A percentile compares a stretch with the other conserved stretches of the same genome.
Evolutionary conservation across 495 filamentous ascomycete species (phyloP).

Genomic region (Penicillium fimorum): DNA sequence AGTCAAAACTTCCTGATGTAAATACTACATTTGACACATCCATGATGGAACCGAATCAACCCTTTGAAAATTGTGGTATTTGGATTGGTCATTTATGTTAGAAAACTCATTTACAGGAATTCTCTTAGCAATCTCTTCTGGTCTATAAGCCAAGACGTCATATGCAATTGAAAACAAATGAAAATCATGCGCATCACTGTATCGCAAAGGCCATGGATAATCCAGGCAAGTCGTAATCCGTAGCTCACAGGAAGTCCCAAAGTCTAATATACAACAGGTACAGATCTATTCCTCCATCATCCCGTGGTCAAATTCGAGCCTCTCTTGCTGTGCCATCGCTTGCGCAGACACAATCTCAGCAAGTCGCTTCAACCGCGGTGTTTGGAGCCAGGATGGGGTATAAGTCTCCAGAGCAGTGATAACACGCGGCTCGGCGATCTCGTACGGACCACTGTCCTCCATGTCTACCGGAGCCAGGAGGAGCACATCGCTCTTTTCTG

Average conservation of each 20-base stretch:
- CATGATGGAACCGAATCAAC: not conserved
- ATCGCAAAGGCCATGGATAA: slow-evolving; percentile 21
- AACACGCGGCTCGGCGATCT: slow-evolving; percentile 93
- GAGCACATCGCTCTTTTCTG: slow-evolving; percentile 96
- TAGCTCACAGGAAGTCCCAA: slow-evolving; percentile 28
- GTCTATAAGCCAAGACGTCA: slow-evolving; percentile 12
- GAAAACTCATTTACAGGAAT: not conserved
- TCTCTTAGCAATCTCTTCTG: not conserved
- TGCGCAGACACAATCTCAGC: slow-evolving; percentile 97
- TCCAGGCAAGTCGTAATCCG: slow-evolving; percentile 33
- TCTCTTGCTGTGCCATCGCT: slow-evolving; percentile 91
- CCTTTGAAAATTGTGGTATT: not conserved
- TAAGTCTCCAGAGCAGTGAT: slow-evolving; percentile 98
- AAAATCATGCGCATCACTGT: slow-evolving; percentile 30
- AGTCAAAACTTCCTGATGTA: slow-evolving; percentile 31
- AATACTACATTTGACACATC: slow-evolving; percentile 21
- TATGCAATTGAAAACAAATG: slow-evolving; percentile 15
- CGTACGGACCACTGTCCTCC: slow-evolving; percentile 99
- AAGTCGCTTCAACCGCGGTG: slow-evolving; percentile 85
- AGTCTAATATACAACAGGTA: slow-evolving; percentile 33
- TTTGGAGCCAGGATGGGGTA: slow-evolving; percentile 97
- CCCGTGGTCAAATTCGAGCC: slow-evolving; percentile 59
- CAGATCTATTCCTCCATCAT: slow-evolving; percentile 29
- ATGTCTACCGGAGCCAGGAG: slow-evolving; percentile 93
- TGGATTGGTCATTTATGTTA: not conserved